Evolutionary conservation across 768 basidiomycete genomes (phyloP).

Genomic region (Pleurotus citrinopileatus): DNA sequence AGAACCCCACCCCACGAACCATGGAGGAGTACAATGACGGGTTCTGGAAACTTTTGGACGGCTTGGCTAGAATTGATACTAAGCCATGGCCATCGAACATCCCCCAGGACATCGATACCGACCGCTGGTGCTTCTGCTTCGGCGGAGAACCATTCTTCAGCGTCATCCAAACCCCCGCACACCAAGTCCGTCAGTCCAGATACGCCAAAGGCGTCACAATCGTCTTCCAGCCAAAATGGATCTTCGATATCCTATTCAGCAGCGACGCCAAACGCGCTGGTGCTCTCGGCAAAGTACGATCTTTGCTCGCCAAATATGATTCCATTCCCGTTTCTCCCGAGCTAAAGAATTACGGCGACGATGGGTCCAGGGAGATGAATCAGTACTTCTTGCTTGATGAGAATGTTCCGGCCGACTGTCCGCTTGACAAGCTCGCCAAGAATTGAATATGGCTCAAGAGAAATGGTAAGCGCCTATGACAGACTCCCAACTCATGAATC

Average conservation of each 20-base stretch:
- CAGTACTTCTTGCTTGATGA: slow-evolving; percentile 20
- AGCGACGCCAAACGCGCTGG: slow-evolving; percentile 17
- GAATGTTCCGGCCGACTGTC: slow-evolving; percentile 16
- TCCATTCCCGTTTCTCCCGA: slow-evolving; percentile 20
- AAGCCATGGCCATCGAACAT: slow-evolving; percentile 17
- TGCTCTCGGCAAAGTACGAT: slow-evolving; percentile 18
- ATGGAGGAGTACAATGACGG: slow-evolving; percentile 18
- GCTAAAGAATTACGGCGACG: slow-evolving; percentile 20
- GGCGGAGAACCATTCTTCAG: slow-evolving; percentile 21
- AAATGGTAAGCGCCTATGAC: no score
- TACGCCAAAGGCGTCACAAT: slow-evolving; percentile 19
- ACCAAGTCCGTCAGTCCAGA: slow-evolving; percentile 16
- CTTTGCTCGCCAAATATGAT: slow-evolving; percentile 18
- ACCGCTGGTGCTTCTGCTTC: slow-evolving; percentile 21
- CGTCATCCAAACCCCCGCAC: slow-evolving; percentile 19
- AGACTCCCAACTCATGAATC: no score
- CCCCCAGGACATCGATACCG: slow-evolving; percentile 16
- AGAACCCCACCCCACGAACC: slow-evolving; percentile 15
- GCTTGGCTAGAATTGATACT: slow-evolving; percentile 16
- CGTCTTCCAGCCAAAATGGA: slow-evolving; percentile 23
- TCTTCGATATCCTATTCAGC: slow-evolving; percentile 21
- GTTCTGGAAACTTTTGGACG: slow-evolving; percentile 21
- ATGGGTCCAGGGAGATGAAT: slow-evolving; percentile 17
- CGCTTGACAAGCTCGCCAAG: slow-evolving; percentile 12
- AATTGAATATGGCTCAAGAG: background rate